Evolutionary conservation across 2,329 filamentous ascomycete species (phyloP), one percentile per base, ranked within the genome.

Genomic region (Xenosphaeropsis pyriputrescens): DNA sequence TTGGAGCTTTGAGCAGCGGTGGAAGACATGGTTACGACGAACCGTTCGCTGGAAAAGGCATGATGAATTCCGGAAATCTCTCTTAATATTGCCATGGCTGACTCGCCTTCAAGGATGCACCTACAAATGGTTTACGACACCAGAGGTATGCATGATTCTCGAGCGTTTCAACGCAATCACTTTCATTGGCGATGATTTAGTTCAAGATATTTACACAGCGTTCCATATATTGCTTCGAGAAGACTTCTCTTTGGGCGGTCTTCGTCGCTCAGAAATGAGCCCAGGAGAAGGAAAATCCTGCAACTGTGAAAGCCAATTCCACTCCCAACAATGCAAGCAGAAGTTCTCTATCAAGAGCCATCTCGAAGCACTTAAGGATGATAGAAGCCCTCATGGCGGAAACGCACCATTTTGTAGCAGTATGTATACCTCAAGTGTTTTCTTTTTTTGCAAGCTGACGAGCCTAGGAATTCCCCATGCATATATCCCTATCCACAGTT

Each of bases 61-160:
- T 11, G 12, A 6, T 6, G 3, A 3, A 26, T 9, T 11, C 22
- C 8, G 12, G 8, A 9, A 26, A 26, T 3, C 12, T 11, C 22
- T 26, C 5, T 26, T 26, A 11, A 19, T 6, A 26, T 26, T 9
- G 22, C 22, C 4, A 11, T 26, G 12, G 3, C 22, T 26, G 8
- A 26, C 8, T 26, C 22, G 3, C 3, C 22, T 19, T 26, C 22
- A 26, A 26, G 58, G 50, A 19, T 64, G 61, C 41, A 57, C 57
- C 36, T 63, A 63, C 42, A 56, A 51, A 33, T 65, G 62, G 61
- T 64, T 59, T 41, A 50, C 55, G 6, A 51, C 54, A 3, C 39
- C 48, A 7, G 59, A 65, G 39, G 59, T 63, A 32, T 65, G 62
- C 45, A 58, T 60, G 47, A 62, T 64, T 15, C 51, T 65, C 18